These are phyloP conservation scores for Elaphomyces granulatus DNA, from an alignment of 495 filamentous ascomycete species.

Conservation along the genomic window DNA sequence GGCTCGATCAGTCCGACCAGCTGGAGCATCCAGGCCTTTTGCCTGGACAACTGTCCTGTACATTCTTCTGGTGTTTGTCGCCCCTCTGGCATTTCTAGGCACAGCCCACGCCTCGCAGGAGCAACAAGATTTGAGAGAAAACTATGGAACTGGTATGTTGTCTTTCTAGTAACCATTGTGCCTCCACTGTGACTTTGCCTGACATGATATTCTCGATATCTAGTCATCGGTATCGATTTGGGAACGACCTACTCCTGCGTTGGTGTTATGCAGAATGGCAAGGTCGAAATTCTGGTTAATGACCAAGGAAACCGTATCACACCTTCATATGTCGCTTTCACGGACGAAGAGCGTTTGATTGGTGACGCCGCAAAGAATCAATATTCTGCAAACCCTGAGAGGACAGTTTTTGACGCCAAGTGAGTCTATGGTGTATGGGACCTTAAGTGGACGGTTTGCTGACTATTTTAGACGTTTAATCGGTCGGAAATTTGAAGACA, in stretches of 20 bases:
- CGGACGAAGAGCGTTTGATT: constrained; percentile 91
- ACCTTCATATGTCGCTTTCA: constrained; percentile 96
- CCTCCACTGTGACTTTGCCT: neutral
- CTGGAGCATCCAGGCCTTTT: constrained; percentile 35
- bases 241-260: constrained; percentile 96
- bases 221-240: constrained; percentile 95
- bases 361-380: constrained; percentile 99
- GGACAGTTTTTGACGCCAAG: constrained; percentile 91
- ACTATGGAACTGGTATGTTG: constrained; percentile 54
- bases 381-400: constrained; percentile 78
- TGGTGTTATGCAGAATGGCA: constrained; percentile 97
- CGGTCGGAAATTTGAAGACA: constrained; percentile 77
- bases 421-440: constrained; percentile 31
- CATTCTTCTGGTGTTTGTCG: constrained; percentile 67
- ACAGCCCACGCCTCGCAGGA: constrained; percentile 62
- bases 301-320: constrained; percentile 99
- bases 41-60: constrained; percentile 68
- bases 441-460: constrained; percentile 5
- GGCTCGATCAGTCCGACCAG: constrained; percentile 31
- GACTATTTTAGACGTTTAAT: constrained; percentile 54
- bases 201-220: constrained; percentile 1
- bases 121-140: constrained; percentile 45
- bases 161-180: neutral
- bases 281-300: constrained; percentile 95
- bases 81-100: constrained; percentile 58